These are phyloP conservation scores for Moesziomyces aphidis DNA, from an alignment of 1,284 basidiomycete genomes.

Conservation along the genomic window DNA sequence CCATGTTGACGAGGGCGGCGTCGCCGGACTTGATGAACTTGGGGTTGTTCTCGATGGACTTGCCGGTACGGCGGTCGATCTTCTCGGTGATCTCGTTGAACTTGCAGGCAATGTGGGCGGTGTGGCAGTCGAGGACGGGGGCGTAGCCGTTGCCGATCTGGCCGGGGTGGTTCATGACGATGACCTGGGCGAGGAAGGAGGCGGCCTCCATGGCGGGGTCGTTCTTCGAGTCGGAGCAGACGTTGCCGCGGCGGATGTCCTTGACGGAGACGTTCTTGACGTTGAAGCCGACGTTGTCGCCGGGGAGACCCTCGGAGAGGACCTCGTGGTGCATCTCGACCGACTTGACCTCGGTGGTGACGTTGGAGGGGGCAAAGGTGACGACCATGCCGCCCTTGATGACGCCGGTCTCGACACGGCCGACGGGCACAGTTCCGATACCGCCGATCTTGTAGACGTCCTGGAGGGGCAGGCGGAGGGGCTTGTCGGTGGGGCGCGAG, in stretches of 20 bases:
- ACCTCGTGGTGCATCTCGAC: conserved; percentile 99
- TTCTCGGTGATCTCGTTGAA: conserved; percentile 98
- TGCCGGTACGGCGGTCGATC: conserved; percentile 95
- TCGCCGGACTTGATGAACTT: conserved; percentile 82
- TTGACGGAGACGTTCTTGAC: conserved; percentile 99
- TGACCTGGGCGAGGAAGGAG: conserved; percentile 99
- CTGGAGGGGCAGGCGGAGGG: conserved; percentile 99
- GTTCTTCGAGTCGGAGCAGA: conserved; percentile 99
- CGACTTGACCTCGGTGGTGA: conserved; percentile 99
- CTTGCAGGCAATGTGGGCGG: conserved; percentile 99
- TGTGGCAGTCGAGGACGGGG: conserved; percentile 99
- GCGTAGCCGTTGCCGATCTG: conserved; percentile 98
- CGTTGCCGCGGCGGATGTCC: conserved; percentile 99
- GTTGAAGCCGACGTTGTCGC: conserved; percentile 97
- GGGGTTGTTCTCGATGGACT: conserved; percentile 85
- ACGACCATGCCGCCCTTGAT: conserved; percentile 99
- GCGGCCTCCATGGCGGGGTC: conserved; percentile 99
- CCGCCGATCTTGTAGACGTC: conserved; percentile 99
- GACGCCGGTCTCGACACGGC: conserved; percentile 99
- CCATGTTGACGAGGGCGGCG: conserved; percentile 94
- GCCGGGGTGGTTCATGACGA: conserved; percentile 99
- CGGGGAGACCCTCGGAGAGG: conserved; percentile 91
- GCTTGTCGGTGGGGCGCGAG: conserved; percentile 95
- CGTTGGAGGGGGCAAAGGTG: conserved; percentile 94
- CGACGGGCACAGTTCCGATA: conserved; percentile 99